Conservation (phyloP, 2,329 filamentous ascomycete genomes). For the Trichoderma asperellum region DNA sequence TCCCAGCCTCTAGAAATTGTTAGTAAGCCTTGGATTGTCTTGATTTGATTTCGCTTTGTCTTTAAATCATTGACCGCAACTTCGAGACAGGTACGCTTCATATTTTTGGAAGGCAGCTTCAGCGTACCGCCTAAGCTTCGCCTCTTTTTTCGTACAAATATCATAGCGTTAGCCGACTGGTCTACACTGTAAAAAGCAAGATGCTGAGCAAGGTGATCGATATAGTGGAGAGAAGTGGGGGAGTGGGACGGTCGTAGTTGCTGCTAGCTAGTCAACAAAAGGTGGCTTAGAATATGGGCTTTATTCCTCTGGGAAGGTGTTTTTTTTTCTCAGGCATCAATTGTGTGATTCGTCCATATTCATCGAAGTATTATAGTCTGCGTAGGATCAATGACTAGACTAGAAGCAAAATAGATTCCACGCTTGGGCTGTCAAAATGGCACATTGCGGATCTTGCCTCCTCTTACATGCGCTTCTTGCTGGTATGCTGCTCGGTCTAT, state of each 20-base stretch:
- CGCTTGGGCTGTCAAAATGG: background rate
- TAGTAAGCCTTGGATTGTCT: too few relatives aligned
- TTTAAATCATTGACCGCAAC: background rate
- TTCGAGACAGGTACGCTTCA: background rate
- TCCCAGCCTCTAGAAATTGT: background rate
- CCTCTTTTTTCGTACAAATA: background rate
- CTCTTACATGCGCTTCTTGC: background rate
- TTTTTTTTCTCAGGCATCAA: background rate
- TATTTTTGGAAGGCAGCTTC: background rate
- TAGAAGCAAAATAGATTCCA: background rate
- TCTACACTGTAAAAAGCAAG: background rate
- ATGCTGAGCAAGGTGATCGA: background rate
- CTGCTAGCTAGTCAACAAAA: background rate
- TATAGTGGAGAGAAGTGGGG: slow-evolving; percentile 9
- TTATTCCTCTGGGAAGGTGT: background rate
- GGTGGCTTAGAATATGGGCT: slow-evolving; percentile 12
- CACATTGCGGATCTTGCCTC: background rate
- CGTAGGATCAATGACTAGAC: background rate
- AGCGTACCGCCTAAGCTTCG: background rate
- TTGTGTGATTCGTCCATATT: background rate
- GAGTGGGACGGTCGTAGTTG: background rate
- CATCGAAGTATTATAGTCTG: too few relatives aligned
- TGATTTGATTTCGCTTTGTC: background rate
- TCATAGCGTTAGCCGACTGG: background rate
- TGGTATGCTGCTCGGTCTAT: background rate